These are phyloP conservation scores for Obba rivulosa DNA, from an alignment of 768 basidiomycete species.

Conservation along the genomic window DNA sequence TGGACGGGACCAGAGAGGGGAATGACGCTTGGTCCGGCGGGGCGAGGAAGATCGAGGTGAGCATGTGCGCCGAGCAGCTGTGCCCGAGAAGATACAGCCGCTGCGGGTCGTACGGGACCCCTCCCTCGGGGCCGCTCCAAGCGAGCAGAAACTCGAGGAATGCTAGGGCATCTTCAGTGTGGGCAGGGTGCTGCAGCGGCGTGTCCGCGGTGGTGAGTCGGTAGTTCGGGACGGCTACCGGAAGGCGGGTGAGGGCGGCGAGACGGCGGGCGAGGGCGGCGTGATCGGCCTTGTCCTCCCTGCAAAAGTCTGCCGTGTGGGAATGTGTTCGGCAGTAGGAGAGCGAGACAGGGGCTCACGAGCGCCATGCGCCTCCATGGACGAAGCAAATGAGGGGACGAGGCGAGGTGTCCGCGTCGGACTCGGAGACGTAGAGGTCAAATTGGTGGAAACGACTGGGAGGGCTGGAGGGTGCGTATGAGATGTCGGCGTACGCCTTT, in stretches of 20 bases:
- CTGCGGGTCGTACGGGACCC: slow-evolving; percentile 31
- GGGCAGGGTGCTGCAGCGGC: slow-evolving; percentile 58
- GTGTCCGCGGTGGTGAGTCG: slow-evolving; percentile 50
- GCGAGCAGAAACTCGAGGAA: slow-evolving; percentile 54
- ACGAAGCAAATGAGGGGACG: slow-evolving; percentile 65
- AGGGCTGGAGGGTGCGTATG: slow-evolving; percentile 13
- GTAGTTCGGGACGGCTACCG: slow-evolving; percentile 76
- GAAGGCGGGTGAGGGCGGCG: slow-evolving; percentile 39
- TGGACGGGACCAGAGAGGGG: slow-evolving; percentile 38
- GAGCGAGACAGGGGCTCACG: slow-evolving; percentile 39
- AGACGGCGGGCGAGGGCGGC: slow-evolving; percentile 47
- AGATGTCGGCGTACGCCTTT: slow-evolving; percentile 7
- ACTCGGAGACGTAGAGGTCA: slow-evolving; percentile 45
- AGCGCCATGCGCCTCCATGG: slow-evolving; percentile 82
- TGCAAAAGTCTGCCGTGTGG: slow-evolving; percentile 23
- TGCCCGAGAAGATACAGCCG: slow-evolving; percentile 65
- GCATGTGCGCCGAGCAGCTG: slow-evolving; percentile 80
- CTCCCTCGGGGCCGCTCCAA: slow-evolving; percentile 36
- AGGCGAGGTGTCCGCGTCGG: slow-evolving; percentile 5
- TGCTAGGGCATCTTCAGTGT: slow-evolving; percentile 58
- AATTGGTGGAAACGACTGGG: slow-evolving; percentile 39
- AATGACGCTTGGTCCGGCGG: slow-evolving; percentile 24
- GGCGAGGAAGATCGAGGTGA: slow-evolving; percentile 62
- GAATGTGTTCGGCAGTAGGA: slow-evolving; percentile 6
- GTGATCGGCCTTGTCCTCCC: slow-evolving; percentile 71